Evolutionary conservation across 1,139 yeast species (phyloP).

Genomic region (Saccharomyces hybrid): DNA sequence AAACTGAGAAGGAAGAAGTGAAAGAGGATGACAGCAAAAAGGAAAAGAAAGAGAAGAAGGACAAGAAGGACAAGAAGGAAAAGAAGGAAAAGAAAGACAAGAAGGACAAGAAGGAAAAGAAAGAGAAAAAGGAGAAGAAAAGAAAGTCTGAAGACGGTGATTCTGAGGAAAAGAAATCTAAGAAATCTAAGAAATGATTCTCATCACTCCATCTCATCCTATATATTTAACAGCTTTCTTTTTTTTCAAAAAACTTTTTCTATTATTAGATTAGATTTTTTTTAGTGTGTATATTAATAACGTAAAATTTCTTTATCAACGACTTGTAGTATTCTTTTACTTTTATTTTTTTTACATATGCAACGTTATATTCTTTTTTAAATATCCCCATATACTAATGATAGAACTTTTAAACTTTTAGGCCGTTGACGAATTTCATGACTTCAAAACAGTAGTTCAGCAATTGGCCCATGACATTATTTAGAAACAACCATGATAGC

Average conservation of each 20-base stretch:
- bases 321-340: background rate
- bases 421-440: background rate
- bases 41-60: constrained; percentile 41
- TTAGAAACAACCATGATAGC: constrained; percentile 2
- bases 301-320: constrained; percentile 1
- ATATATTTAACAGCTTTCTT: background rate
- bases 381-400: background rate
- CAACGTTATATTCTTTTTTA: background rate
- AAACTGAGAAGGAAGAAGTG: constrained; percentile 26
- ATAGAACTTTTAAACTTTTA: background rate
- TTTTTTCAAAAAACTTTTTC: background rate
- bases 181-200: constrained; percentile 42
- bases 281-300: background rate
- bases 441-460: constrained; percentile 3
- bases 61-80: constrained; percentile 48
- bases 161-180: constrained; percentile 47
- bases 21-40: constrained; percentile 29
- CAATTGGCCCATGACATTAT: constrained; percentile 1
- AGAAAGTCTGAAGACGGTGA: constrained; percentile 57
- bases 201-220: background rate
- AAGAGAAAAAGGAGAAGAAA: constrained; percentile 58
- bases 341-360: background rate
- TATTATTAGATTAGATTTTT: background rate
- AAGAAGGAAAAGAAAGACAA: constrained; percentile 52
- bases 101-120: constrained; percentile 59